These are phyloP conservation scores for Thelephora aurantiotincta DNA, from an alignment of 768 basidiomycete species.

Conservation along the genomic window DNA sequence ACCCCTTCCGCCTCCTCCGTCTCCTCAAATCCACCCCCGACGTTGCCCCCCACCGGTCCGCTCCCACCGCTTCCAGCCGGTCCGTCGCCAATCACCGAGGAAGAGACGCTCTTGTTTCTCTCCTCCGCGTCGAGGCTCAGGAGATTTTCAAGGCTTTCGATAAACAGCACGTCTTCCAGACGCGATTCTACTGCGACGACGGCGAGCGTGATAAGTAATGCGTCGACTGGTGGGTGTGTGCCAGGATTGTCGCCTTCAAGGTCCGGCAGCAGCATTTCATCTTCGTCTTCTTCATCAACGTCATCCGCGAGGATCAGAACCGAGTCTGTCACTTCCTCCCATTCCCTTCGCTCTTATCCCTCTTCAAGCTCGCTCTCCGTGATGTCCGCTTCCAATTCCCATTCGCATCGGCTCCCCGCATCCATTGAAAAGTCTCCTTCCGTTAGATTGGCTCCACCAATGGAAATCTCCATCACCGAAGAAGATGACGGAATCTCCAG, in stretches of 20 bases:
- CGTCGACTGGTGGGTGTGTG: slow-evolving; percentile 1
- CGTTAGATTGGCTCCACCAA: slow-evolving; percentile 9
- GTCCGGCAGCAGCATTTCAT: background rate
- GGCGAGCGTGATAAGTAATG: slow-evolving; percentile 12
- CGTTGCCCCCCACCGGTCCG: slow-evolving; percentile 39
- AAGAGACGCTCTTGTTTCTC: slow-evolving; percentile 30
- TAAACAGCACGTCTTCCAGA: slow-evolving; percentile 12
- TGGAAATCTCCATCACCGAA: slow-evolving; percentile 16
- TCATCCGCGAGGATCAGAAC: slow-evolving; percentile 12
- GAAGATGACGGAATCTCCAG: slow-evolving; percentile 15
- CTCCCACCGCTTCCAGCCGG: slow-evolving; percentile 51
- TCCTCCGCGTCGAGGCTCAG: slow-evolving; percentile 19
- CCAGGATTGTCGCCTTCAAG: slow-evolving; percentile 9
- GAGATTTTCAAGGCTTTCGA: slow-evolving; percentile 19
- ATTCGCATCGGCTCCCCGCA: background rate
- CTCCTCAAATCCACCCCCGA: slow-evolving; percentile 39
- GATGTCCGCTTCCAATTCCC: slow-evolving; percentile 1
- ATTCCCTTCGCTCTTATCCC: slow-evolving; percentile 14
- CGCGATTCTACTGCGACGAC: slow-evolving; percentile 16
- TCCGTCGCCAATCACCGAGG: slow-evolving; percentile 37
- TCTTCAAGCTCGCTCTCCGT: slow-evolving; percentile 15
- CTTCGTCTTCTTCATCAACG: background rate
- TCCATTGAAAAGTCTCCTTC: background rate
- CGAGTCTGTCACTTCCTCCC: slow-evolving; percentile 11
- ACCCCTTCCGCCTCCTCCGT: slow-evolving; percentile 4